These are phyloP conservation scores for Caloboletus firmus DNA, from an alignment of 1,284 basidiomycete genomes.

Conservation along the genomic window DNA sequence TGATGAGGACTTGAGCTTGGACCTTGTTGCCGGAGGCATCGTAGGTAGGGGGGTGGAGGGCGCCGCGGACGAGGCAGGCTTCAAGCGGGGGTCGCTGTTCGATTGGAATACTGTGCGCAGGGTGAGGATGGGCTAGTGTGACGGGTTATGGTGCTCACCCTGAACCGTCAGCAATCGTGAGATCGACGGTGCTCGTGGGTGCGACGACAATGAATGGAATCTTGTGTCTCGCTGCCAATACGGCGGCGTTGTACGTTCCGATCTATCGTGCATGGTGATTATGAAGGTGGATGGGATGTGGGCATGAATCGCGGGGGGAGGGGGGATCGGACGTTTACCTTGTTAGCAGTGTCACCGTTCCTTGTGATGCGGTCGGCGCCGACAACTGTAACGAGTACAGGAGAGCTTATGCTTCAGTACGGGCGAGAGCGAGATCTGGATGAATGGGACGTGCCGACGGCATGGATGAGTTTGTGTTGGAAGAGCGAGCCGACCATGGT, in stretches of 20 bases:
- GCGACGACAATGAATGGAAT: conserved; percentile 91
- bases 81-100: conserved; percentile 86
- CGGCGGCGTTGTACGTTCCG: conserved; percentile 89
- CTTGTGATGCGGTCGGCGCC: conserved; percentile 84
- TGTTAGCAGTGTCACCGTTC: conserved; percentile 95
- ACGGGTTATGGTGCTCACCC: conserved; percentile 46
- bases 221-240: conserved; percentile 79
- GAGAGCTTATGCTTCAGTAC: background rate
- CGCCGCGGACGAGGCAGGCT: conserved; percentile 83
- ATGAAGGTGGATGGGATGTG: background rate
- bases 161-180: conserved; percentile 71
- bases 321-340: conserved; percentile 49
- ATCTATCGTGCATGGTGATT: conserved; percentile 48
- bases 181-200: conserved; percentile 86
- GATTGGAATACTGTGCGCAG: conserved; percentile 73
- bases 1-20: conserved; percentile 73
- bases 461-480: conserved; percentile 83
- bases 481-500: conserved; percentile 93
- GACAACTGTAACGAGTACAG: conserved; percentile 49
- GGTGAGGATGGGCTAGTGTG: background rate
- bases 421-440: background rate
- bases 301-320: background rate
- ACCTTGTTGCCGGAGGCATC: conserved; percentile 45
- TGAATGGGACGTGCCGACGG: conserved; percentile 60
- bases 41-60: conserved; percentile 52